These are phyloP conservation scores for Avena atlantica DNA, from an alignment of 176 grass and related monocot genomes.

Conservation along the genomic window DNA sequence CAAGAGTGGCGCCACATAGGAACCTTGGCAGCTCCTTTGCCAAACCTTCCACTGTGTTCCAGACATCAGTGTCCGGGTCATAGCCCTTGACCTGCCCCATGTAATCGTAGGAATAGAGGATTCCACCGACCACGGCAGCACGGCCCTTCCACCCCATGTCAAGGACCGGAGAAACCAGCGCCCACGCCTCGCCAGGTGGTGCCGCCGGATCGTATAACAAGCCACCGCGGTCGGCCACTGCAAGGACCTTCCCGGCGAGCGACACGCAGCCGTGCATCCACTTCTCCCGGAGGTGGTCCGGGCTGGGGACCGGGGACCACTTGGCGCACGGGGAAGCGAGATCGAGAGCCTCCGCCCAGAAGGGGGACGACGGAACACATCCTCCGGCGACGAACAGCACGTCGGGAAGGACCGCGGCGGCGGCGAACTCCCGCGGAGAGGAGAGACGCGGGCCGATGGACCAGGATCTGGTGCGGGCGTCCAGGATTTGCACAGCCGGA, in stretches of 20 bases:
- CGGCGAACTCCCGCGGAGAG: conserved; percentile 70
- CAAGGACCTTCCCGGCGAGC: conserved; percentile 67
- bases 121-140: conserved; percentile 63
- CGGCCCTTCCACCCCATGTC: conserved; percentile 94
- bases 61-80: conserved; percentile 57
- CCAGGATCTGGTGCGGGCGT: conserved; percentile 63
- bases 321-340: conserved; percentile 48
- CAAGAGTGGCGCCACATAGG: conserved; percentile 71
- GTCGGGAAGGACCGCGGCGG: conserved; percentile 45
- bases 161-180: conserved; percentile 61
- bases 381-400: conserved; percentile 70
- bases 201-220: conserved; percentile 70
- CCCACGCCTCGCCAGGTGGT: conserved; percentile 53
- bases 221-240: conserved; percentile 83
- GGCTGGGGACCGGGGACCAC: conserved; percentile 68
- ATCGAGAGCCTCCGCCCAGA: conserved; percentile 76
- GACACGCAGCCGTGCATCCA: conserved; percentile 96
- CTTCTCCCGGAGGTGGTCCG: conserved; percentile 65
- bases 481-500: conserved; percentile 64
- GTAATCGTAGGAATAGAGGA: conserved; percentile 91
- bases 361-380: conserved; percentile 62
- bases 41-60: conserved; percentile 69
- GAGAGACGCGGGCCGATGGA: conserved; percentile 83
- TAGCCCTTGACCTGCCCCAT: conserved; percentile 89
- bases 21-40: conserved; percentile 77